Percentiles rank a stretch among this genome's conserved stretches.
Evolutionary conservation across 805 yeast genomes (phyloP).

Genomic region (Grigorovia yakushimaensis): DNA sequence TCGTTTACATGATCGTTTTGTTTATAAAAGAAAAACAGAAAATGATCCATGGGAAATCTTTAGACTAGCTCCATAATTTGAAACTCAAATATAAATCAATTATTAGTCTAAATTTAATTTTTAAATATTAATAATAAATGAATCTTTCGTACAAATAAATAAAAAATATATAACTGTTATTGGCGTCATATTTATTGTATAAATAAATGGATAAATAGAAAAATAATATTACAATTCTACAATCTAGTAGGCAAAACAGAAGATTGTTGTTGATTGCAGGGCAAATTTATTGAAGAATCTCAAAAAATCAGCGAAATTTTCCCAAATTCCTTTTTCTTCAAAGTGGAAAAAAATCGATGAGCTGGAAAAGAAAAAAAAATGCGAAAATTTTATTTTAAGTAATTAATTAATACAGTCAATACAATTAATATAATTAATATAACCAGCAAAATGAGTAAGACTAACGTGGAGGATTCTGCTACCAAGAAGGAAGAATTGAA

Average conservation of each 20-base stretch:
- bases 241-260: too few relatives aligned
- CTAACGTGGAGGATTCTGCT: constrained; percentile 37
- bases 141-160: neutral
- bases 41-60: constrained; percentile 49
- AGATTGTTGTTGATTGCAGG: too few relatives aligned
- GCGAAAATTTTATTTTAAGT: neutral
- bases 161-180: neutral
- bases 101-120: neutral
- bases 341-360: neutral
- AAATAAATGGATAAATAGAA: too few relatives aligned
- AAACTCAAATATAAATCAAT: neutral
- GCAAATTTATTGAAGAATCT: too few relatives aligned
- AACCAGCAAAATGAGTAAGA: constrained; percentile 20
- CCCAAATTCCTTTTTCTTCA: neutral
- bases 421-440: too few relatives aligned
- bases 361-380: neutral
- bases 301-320: too few relatives aligned
- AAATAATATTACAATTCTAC: too few relatives aligned
- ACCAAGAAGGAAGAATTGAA: constrained; percentile 58
- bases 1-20: constrained; percentile 83
- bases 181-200: too few relatives aligned
- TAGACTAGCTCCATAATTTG: constrained; percentile 59
- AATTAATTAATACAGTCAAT: too few relatives aligned
- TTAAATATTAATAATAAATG: neutral
- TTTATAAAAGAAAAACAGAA: constrained; percentile 49